phyloP scores from a whole-genome alignment of 495 filamentous ascomycete species.

The Xylaria acuta region DNA sequence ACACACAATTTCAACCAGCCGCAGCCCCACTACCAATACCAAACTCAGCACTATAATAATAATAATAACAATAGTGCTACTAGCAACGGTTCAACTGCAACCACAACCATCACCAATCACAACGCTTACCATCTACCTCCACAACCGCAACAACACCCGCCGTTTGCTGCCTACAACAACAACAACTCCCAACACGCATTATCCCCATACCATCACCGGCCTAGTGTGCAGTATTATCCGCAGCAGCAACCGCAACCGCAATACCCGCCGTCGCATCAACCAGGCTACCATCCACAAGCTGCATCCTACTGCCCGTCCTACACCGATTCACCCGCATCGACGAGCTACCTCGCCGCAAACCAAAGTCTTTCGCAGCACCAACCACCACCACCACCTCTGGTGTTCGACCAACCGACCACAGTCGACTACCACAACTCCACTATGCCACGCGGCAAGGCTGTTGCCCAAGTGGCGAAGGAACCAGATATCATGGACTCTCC shows the following conservation, averaged over 20 bases:
- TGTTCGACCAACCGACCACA: conserved; percentile 37
- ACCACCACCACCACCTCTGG: conserved; percentile 24
- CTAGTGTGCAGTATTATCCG: conserved; percentile 13
- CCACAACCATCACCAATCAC: conserved; percentile 23
- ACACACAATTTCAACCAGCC: conserved; percentile 23
- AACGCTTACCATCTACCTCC: conserved; percentile 29
- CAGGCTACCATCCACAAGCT: conserved; percentile 29
- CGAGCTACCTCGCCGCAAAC: conserved; percentile 26
- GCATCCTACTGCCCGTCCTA: conserved; percentile 32
- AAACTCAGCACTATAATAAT: conserved; percentile 20
- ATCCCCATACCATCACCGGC: conserved; percentile 27
- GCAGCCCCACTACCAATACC: conserved; percentile 21
- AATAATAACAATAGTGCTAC: conserved; percentile 2
- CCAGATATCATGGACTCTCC: conserved; percentile 62
- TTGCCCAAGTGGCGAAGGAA: conserved; percentile 37
- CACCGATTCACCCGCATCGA: conserved; percentile 28
- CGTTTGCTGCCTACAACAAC: conserved; percentile 10
- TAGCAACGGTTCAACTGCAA: conserved; percentile 26
- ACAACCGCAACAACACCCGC: conserved; percentile 25
- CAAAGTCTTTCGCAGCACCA: conserved; percentile 18
- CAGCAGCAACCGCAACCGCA: conserved; percentile 26
- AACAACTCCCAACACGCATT: conserved; percentile 32
- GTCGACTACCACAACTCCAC: conserved; percentile 47
- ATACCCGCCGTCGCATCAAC: conserved; percentile 23
- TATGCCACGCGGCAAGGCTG: conserved; percentile 55